Percentiles rank a stretch among this genome's conserved stretches.
These are phyloP conservation scores for Cucurbita argyrosperma DNA, from an alignment of 306 rosid species.

Conservation along the genomic window DNA sequence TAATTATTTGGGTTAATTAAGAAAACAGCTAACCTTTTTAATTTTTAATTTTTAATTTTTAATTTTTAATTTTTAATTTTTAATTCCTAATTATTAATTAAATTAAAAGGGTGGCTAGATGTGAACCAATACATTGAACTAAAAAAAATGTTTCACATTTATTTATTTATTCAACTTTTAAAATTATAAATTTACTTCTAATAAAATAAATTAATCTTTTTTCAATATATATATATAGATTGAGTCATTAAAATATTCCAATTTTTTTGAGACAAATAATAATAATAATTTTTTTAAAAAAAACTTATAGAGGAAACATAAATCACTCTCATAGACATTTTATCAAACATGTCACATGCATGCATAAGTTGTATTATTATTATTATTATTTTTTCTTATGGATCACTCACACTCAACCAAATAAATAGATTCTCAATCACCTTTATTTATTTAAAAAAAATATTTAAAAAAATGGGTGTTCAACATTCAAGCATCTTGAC, in stretches of 20 bases:
- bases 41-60: no score
- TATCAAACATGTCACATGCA: constrained; percentile 4
- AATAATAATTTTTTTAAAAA: no score
- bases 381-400: background rate
- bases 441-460: background rate
- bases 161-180: no score
- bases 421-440: background rate
- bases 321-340: background rate
- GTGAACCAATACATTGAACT: background rate
- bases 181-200: no score
- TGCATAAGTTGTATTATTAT: background rate
- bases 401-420: background rate
- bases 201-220: no score
- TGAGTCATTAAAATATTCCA: no score
- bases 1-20: background rate
- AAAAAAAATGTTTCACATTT: background rate
- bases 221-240: no score
- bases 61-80: background rate
- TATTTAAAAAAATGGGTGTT: background rate
- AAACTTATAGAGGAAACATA: background rate
- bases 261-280: background rate
- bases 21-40: background rate
- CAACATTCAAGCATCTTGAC: background rate
- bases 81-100: background rate
- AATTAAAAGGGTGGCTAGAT: background rate